phyloP scores from a whole-genome alignment of 257 asterid species.

The Knoxia roxburghii region DNA sequence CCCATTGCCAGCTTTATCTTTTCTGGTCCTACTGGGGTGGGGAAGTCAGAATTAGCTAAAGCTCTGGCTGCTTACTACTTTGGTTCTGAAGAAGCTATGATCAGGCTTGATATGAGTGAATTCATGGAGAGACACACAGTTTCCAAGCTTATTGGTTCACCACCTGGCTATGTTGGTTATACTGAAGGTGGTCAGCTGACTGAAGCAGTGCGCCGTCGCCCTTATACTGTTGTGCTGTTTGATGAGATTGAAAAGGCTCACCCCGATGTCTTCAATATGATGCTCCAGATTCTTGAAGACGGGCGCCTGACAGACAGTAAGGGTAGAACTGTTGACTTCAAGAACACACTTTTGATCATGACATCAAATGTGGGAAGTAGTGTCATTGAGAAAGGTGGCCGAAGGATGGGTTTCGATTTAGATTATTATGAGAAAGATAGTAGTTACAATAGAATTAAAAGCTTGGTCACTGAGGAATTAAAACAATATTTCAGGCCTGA shows the following conservation, averaged over 20 bases:
- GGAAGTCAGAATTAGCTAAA: conserved; percentile 57
- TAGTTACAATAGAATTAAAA: conserved; percentile 35
- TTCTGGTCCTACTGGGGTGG: conserved; percentile 65
- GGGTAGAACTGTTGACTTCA: conserved; percentile 57
- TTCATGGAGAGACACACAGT: conserved; percentile 54
- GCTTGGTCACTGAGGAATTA: conserved; percentile 33
- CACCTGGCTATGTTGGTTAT: conserved; percentile 60
- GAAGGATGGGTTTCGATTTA: conserved; percentile 41
- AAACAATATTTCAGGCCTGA: conserved; percentile 56
- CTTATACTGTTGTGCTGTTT: conserved; percentile 52
- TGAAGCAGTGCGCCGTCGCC: conserved; percentile 52
- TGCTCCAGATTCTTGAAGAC: conserved; percentile 64
- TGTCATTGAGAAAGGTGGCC: conserved; percentile 35
- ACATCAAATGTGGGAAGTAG: conserved; percentile 64
- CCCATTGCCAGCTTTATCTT: conserved; percentile 65
- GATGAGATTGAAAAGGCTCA: conserved; percentile 73
- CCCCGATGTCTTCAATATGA: conserved; percentile 44
- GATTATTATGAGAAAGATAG: conserved; percentile 45
- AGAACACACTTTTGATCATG: conserved; percentile 49
- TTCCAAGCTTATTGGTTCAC: conserved; percentile 51
- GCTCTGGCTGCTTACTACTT: conserved; percentile 48
- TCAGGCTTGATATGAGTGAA: conserved; percentile 62
- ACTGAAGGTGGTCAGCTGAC: conserved; percentile 66
- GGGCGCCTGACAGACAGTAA: conserved; percentile 55
- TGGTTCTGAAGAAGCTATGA: conserved; percentile 61